Evolutionary conservation across 352 stramenopile genomes (phyloP).

Genomic region (Globisporangium iwayamae): DNA sequence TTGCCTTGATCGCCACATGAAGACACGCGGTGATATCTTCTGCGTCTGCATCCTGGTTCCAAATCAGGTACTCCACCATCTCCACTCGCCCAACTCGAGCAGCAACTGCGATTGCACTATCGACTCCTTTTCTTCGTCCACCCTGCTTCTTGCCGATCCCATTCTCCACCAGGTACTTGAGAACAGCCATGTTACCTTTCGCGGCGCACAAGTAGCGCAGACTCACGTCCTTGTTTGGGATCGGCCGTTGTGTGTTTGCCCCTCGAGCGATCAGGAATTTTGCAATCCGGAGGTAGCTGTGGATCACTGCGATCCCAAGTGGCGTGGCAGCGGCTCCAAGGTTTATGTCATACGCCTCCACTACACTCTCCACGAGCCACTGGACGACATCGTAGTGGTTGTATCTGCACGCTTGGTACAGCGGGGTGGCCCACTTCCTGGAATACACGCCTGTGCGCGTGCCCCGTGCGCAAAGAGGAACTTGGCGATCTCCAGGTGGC

Average conservation of each 20-base stretch:
- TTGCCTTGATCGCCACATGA: too few species aligned
- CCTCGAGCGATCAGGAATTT: not conserved
- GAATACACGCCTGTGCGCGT: too few species aligned
- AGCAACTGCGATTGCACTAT: too few species aligned
- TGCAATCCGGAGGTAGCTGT: not conserved
- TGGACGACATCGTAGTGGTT: not conserved
- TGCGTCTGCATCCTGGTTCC: too few species aligned
- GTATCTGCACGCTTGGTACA: not conserved
- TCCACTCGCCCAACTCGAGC: too few species aligned
- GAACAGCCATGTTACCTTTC: constrained; percentile 8
- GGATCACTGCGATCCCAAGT: not conserved
- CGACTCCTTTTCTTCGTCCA: too few species aligned
- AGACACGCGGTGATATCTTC: too few species aligned
- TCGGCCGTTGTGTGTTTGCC: not conserved
- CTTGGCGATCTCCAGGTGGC: not conserved
- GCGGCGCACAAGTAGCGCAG: constrained; percentile 1
- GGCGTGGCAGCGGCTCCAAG: not conserved
- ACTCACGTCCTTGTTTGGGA: not conserved
- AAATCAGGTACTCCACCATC: too few species aligned
- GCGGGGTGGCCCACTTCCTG: not conserved
- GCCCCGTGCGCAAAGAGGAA: not conserved
- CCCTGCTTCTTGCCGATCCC: not conserved
- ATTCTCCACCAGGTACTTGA: constrained; percentile 11
- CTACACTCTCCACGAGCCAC: constrained; percentile 6
- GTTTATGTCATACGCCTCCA: not conserved